Base-by-base conservation (phyloP, 1,284 basidiomycete genomes). In the Kwoniella shivajii region DNA sequence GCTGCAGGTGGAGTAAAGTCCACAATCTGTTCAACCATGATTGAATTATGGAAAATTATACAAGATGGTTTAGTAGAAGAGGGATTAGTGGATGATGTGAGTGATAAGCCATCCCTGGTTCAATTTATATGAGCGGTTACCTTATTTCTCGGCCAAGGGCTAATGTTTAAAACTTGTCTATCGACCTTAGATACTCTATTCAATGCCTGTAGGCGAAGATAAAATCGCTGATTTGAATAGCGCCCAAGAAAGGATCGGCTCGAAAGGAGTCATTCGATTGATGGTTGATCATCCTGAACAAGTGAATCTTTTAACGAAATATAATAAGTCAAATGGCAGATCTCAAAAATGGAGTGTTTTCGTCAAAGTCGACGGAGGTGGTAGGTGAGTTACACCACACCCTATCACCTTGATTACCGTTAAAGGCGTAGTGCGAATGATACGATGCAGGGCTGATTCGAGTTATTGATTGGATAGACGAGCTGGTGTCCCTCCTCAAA, bases 291-390 rank as follows among this genome's bases (percentile, higher is more conserved):
- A 90, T 72, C 82, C 85, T 10, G 84, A 83, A 38, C 91, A 92
- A 72, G 77, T 92, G 42, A 76, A 78, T 41, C 83, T 83, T 49
- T 73, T 93, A 27, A 85, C 88, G 56, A 78, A 79, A 33, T 86
- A 58, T 14, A 60, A 54, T 6, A 43, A 51, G 24, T 39, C 33
- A 4, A 82, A 67, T 6, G 66, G 45, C 76, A 79, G 65, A 63
- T 69, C 33, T 71, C 64, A 16, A 6, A 78, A 72, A 50, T 92
- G 90, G 89, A 86, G 84, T 18, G 83, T 83, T 1, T 92, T 92
- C 70, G 81, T 92, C 60, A 92, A 92, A 71, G 82, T 92, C 41
- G 88, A 92, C 63, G 85, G 85, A 13, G 89, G 88, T 29, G 84
- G 85, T 64, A 84, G 85, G 88, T 89, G 77, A 67, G 86, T 76